phyloP scores from a whole-genome alignment of 371 early-diverging fungal species.

The Mucor sp. region DNA sequence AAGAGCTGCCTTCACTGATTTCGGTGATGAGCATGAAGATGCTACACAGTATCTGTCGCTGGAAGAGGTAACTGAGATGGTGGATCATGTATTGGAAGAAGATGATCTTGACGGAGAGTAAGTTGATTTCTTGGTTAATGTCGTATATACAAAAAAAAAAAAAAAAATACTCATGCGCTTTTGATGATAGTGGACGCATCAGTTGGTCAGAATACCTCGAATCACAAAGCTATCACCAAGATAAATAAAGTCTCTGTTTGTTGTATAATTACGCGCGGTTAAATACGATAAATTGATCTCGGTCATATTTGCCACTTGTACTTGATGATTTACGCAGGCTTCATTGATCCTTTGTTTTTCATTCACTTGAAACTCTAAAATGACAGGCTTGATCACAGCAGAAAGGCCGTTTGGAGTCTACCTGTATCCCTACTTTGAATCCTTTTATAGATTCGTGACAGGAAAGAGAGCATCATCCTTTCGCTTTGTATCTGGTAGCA shows the following conservation, averaged over 20 bases:
- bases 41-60: conserved; percentile 23
- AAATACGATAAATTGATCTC: neutral
- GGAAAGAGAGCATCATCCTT: conserved; percentile 49
- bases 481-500: conserved; percentile 58
- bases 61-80: conserved; percentile 49
- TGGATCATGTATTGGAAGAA: conserved; percentile 66
- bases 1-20: conserved; percentile 54
- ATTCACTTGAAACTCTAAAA: neutral
- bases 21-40: conserved; percentile 37
- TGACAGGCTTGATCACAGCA: neutral
- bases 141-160: neutral
- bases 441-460: conserved; percentile 35
- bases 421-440: conserved; percentile 46
- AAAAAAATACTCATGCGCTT: neutral
- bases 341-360: neutral
- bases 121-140: neutral
- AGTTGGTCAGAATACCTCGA: conserved; percentile 76
- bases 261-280: neutral
- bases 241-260: conserved; percentile 15
- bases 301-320: neutral
- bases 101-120: conserved; percentile 66
- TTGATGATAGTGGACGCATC: conserved; percentile 63
- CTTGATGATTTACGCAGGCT: neutral
- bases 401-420: conserved; percentile 56
- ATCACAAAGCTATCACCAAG: conserved; percentile 60